A percentile compares a stretch with the other conserved stretches of the same genome.
phyloP scores from a whole-genome alignment of 1,284 basidiomycete genomes.

The Cystobasidium slooffiae region DNA sequence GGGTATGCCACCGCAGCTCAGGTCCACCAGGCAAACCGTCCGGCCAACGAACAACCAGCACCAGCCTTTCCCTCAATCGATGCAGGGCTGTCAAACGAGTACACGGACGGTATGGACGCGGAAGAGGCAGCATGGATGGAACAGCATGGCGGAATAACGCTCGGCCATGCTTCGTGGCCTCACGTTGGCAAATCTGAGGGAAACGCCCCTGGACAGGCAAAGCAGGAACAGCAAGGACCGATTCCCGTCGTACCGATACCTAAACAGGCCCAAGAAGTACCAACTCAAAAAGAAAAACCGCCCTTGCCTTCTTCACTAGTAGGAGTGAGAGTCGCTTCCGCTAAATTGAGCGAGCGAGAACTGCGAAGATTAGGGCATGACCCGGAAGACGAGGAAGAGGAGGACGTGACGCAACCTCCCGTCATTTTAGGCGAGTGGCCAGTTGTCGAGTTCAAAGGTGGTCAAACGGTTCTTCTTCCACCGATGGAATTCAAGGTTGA shows the following conservation, averaged over 20 bases:
- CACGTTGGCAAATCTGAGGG: too few species aligned
- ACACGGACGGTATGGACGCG: background rate
- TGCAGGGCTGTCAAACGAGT: background rate
- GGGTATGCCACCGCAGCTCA: conserved; percentile 58
- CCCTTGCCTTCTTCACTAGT: conserved; percentile 5
- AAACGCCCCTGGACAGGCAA: too few species aligned
- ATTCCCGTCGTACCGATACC: background rate
- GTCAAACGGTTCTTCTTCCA: conserved; percentile 30
- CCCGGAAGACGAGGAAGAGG: conserved; percentile 1
- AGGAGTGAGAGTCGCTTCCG: conserved; percentile 16
- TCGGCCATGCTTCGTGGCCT: too few species aligned
- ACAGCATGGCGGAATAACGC: background rate
- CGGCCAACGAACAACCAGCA: background rate
- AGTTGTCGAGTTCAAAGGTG: conserved; percentile 33
- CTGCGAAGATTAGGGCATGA: background rate
- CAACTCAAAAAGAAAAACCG: background rate
- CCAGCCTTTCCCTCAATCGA: conserved; percentile 14
- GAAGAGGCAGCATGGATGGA: background rate
- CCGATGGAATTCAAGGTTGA: conserved; percentile 33
- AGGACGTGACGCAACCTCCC: conserved; percentile 9
- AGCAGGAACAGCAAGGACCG: too few species aligned
- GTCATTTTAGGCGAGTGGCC: conserved; percentile 23
- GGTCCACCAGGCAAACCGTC: background rate
- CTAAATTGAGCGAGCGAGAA: conserved; percentile 25
- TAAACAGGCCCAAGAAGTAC: background rate